A percentile compares a stretch with the other conserved stretches of the same genome.
phyloP scores from a whole-genome alignment of 371 early-diverging fungal genomes.

The Saksenaea oblongispora region DNA sequence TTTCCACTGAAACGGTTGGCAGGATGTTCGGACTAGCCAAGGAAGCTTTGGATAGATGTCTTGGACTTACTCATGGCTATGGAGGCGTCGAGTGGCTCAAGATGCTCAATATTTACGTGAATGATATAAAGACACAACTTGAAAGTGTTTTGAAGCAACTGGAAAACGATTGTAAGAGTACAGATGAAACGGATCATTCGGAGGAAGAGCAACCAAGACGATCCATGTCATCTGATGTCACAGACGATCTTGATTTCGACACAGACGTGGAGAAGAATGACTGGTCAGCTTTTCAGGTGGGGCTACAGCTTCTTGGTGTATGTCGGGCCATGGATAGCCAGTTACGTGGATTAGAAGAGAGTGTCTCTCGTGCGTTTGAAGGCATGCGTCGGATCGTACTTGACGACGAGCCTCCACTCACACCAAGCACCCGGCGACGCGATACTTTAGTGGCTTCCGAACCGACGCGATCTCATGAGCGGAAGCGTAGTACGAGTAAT shows the following conservation, averaged over 20 bases:
- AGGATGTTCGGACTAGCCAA: slow-evolving; percentile 47
- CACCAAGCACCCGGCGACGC: slow-evolving; percentile 17
- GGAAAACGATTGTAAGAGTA: not conserved
- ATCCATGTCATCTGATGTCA: slow-evolving; percentile 14
- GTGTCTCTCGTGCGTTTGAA: slow-evolving; percentile 36
- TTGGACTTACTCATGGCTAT: slow-evolving; percentile 65
- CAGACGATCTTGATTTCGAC: slow-evolving; percentile 29
- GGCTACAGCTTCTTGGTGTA: slow-evolving; percentile 58
- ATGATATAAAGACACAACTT: slow-evolving; percentile 40
- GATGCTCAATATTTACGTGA: slow-evolving; percentile 54
- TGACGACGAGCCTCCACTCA: slow-evolving; percentile 25
- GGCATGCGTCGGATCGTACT: slow-evolving; percentile 34
- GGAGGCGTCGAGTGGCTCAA: slow-evolving; percentile 57
- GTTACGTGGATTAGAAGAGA: slow-evolving; percentile 42
- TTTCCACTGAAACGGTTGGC: slow-evolving; percentile 26
- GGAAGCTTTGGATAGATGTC: slow-evolving; percentile 53
- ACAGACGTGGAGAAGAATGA: slow-evolving; percentile 36
- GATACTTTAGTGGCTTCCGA: slow-evolving; percentile 8
- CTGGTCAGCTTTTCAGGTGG: slow-evolving; percentile 61
- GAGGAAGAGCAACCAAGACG: slow-evolving; percentile 6
- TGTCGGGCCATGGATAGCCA: slow-evolving; percentile 45
- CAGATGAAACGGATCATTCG: slow-evolving; percentile 20
- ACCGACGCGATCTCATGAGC: slow-evolving; percentile 13
- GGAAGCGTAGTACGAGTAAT: slow-evolving; percentile 18
- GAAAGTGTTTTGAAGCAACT: slow-evolving; percentile 12